Conservation (phyloP, 148 eudicot species). For the Pouteria glomerata region DNA sequence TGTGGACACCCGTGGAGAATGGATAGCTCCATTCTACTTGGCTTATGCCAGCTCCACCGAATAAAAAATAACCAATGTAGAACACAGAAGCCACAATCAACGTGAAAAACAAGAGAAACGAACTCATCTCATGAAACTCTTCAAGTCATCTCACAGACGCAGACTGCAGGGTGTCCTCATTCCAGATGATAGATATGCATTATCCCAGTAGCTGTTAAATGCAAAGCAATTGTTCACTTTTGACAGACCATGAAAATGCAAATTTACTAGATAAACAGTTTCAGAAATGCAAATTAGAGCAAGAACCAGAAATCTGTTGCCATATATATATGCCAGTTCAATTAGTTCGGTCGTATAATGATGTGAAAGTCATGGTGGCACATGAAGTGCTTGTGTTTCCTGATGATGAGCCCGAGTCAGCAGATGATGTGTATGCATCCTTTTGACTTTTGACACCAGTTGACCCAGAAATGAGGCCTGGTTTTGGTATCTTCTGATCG, state of each 20-base stretch:
- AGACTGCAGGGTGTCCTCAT: background rate
- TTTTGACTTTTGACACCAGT: conserved; percentile 21
- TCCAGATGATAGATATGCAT: background rate
- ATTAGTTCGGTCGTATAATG: conserved; percentile 40
- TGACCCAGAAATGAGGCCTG: conserved; percentile 39
- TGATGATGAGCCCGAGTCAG: conserved; percentile 23
- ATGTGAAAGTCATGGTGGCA: conserved; percentile 50
- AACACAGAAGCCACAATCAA: background rate
- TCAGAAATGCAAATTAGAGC: background rate
- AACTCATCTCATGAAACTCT: background rate
- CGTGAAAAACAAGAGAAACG: background rate
- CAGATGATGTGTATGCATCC: conserved; percentile 16
- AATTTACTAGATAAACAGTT: too few species aligned
- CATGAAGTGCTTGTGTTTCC: conserved; percentile 14
- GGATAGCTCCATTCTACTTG: background rate
- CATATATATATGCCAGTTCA: conserved; percentile 22
- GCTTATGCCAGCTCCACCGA: too few species aligned
- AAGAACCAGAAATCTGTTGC: background rate
- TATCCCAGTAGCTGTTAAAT: background rate
- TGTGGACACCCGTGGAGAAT: background rate
- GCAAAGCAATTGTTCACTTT: background rate
- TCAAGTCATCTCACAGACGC: background rate
- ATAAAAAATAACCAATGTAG: background rate
- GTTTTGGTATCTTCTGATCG: conserved; percentile 29
- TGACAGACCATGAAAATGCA: too few species aligned